Conservation (phyloP, 352 stramenopile species). For the Phytophthora colocasiae region DNA sequence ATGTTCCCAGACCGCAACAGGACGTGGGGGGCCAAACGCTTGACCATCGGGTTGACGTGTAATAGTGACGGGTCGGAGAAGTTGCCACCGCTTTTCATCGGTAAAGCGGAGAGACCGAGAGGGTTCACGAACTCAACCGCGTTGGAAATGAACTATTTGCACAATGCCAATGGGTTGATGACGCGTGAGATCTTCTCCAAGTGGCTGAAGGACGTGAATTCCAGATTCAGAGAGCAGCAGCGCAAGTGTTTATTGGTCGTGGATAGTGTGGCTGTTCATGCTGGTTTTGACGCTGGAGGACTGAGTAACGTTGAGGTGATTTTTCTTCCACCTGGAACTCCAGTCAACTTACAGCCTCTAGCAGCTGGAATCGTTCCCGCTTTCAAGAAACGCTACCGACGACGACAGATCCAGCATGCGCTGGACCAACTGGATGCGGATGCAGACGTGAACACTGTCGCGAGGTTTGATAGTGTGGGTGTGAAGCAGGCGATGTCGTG, state of each 20-base stretch:
- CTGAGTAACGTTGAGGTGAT: conserved; percentile 37
- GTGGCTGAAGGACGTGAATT: conserved; percentile 40
- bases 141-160: conserved; percentile 37
- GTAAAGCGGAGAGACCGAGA: conserved; percentile 38
- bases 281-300: conserved; percentile 19
- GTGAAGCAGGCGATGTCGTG: conserved; percentile 33
- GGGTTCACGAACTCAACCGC: conserved; percentile 27
- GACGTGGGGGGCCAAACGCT: conserved; percentile 30
- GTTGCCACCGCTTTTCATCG: conserved; percentile 41
- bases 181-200: conserved; percentile 40
- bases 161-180: conserved; percentile 41
- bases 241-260: conserved; percentile 38
- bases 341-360: conserved; percentile 32
- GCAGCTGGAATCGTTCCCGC: conserved; percentile 28
- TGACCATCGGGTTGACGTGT: conserved; percentile 34
- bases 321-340: conserved; percentile 23
- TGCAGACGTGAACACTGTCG: conserved; percentile 16
- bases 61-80: conserved; percentile 50
- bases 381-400: conserved; percentile 40
- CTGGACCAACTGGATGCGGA: conserved; percentile 37
- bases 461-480: conserved; percentile 30
- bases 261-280: conserved; percentile 37
- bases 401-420: conserved; percentile 35
- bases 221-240: conserved; percentile 26
- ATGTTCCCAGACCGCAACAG: conserved; percentile 30